These are phyloP conservation scores for Chlamydomonas urium DNA, from an alignment of 139 green algal species.

Conservation along the genomic window DNA sequence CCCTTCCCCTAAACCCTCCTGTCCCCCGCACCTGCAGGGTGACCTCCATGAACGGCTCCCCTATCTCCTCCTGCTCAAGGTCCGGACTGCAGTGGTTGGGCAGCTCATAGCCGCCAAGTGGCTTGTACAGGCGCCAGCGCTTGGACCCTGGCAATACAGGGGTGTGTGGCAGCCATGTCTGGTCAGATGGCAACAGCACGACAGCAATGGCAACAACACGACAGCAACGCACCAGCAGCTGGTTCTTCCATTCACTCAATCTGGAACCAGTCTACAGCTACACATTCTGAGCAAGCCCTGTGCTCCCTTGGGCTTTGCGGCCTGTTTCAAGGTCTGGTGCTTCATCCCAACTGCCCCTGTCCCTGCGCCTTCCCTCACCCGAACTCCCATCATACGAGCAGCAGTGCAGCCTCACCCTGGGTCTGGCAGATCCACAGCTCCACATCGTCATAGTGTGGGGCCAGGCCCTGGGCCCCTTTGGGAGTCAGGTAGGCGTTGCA, in stretches of 20 bases:
- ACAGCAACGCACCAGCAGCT: background rate
- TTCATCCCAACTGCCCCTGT: too few relatives aligned
- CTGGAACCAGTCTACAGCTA: background rate
- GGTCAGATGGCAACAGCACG: too few relatives aligned
- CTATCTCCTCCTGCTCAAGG: constrained; percentile 41
- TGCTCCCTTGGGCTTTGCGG: too few relatives aligned
- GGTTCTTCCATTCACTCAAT: background rate
- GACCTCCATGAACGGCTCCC: constrained; percentile 55
- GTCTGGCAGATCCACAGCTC: constrained; percentile 81
- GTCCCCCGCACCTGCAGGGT: constrained; percentile 56
- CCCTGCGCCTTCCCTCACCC: too few relatives aligned
- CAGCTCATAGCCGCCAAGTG: constrained; percentile 42
- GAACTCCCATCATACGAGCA: too few relatives aligned
- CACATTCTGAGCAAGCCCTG: too few relatives aligned
- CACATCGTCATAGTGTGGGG: constrained; percentile 81
- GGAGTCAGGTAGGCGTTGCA: constrained; percentile 52
- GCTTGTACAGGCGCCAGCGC: constrained; percentile 65
- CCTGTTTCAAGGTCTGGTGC: too few relatives aligned
- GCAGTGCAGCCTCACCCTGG: too few relatives aligned
- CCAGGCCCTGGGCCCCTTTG: constrained; percentile 54
- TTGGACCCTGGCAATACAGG: constrained; percentile 60
- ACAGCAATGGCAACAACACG: background rate
- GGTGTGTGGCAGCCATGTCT: background rate
- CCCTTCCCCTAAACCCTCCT: too few relatives aligned
- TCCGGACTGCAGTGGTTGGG: constrained; percentile 47